These are phyloP conservation scores for Penicillium crustosum DNA, from an alignment of 2,329 filamentous ascomycete genomes.

Conservation along the genomic window DNA sequence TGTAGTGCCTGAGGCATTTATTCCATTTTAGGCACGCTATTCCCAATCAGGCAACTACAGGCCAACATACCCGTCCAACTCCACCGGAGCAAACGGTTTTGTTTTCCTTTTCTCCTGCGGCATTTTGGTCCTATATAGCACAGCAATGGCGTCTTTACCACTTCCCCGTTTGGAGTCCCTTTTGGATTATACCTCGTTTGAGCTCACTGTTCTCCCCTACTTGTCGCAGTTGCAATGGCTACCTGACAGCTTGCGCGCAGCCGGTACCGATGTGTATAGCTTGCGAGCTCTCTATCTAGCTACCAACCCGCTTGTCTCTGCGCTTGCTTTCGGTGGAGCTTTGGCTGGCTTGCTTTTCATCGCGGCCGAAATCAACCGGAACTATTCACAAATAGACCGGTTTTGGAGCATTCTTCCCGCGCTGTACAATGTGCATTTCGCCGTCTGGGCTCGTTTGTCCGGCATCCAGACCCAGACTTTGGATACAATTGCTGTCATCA, in stretches of 20 bases:
- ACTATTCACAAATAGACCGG: conserved; percentile 96
- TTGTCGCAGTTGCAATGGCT: conserved; percentile 68
- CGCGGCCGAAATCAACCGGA: conserved; percentile 79
- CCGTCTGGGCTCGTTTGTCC: conserved; percentile 74
- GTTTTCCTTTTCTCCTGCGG: conserved; percentile 4
- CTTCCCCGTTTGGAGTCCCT: conserved; percentile 66
- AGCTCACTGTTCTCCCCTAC: conserved; percentile 72
- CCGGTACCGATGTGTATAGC: conserved; percentile 59
- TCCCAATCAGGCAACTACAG: conserved; percentile 20
- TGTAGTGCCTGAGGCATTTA: conserved; percentile 14
- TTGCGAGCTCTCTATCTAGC: conserved; percentile 72
- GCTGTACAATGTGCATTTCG: conserved; percentile 81
- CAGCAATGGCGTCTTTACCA: conserved; percentile 58
- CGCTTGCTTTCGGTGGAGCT: conserved; percentile 68
- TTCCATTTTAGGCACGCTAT: background rate
- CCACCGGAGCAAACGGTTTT: conserved; percentile 8
- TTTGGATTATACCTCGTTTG: conserved; percentile 73
- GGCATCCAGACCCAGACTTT: conserved; percentile 69
- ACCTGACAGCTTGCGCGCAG: conserved; percentile 63
- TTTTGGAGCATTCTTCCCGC: conserved; percentile 88
- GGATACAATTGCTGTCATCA: conserved; percentile 70
- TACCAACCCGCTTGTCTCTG: conserved; percentile 83
- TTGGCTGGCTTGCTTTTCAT: conserved; percentile 72
- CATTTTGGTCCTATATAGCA: background rate
- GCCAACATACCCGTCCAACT: conserved; percentile 15